Conservation (phyloP, 129 eudicot species). For the Cynara cardunculus region DNA sequence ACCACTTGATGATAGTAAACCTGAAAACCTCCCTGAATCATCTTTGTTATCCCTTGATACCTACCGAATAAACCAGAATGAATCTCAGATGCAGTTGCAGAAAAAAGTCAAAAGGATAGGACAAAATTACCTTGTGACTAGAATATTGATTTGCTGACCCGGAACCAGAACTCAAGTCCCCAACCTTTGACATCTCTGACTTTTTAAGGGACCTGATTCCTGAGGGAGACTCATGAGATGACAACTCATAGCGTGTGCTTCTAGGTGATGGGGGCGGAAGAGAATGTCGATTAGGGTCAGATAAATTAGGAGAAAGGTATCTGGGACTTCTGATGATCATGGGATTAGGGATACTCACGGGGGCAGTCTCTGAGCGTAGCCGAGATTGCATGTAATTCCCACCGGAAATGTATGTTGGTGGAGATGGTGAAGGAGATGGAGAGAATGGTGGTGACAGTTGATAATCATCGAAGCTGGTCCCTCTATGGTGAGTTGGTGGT, state of each 20-base stretch:
- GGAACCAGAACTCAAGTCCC: conserved; percentile 52
- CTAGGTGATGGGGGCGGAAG: conserved; percentile 92
- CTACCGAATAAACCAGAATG: conserved; percentile 31
- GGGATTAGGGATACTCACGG: conserved; percentile 86
- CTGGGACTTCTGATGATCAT: conserved; percentile 67
- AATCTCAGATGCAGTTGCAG: conserved; percentile 12
- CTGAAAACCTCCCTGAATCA: conserved; percentile 95
- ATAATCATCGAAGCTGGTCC: conserved; percentile 49
- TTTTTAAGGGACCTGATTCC: conserved; percentile 67
- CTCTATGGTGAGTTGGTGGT: conserved; percentile 32
- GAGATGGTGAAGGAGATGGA: conserved; percentile 80
- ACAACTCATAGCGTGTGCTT: conserved; percentile 54
- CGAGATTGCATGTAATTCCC: conserved; percentile 58
- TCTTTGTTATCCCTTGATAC: conserved; percentile 70
- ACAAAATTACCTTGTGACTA: conserved; percentile 55
- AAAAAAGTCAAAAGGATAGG: not conserved
- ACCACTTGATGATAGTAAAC: conserved; percentile 85
- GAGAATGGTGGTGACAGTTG: conserved; percentile 95
- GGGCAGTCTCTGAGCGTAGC: conserved; percentile 73
- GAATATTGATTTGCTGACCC: conserved; percentile 42
- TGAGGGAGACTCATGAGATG: conserved; percentile 79
- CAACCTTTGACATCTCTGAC: conserved; percentile 60
- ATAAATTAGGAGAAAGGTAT: conserved; percentile 80
- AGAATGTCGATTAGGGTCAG: conserved; percentile 79
- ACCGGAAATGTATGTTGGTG: conserved; percentile 59